A percentile compares a stretch with the other conserved stretches of the same genome.
Evolutionary conservation across 2,329 filamentous ascomycete genomes (phyloP).

Genomic region (Ophioceras dolichostomum): DNA sequence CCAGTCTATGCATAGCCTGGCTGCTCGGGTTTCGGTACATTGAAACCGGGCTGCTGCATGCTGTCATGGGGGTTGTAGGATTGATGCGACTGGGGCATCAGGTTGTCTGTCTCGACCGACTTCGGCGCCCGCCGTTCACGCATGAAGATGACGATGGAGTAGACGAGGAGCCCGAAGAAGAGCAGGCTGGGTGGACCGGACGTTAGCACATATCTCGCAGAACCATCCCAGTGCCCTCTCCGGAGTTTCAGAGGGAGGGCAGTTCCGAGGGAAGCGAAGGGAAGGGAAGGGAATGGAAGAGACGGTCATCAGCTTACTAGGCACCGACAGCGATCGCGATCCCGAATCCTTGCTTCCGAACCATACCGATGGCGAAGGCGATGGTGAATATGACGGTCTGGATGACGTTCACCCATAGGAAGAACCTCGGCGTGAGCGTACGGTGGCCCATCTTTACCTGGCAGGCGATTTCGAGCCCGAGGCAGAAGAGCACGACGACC

Average conservation of each 20-base stretch:
- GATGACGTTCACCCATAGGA: constrained; percentile 16
- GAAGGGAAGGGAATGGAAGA: background rate
- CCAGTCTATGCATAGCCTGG: too few relatives aligned
- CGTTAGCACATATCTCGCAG: background rate
- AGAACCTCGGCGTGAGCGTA: constrained; percentile 18
- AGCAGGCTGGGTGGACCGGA: constrained; percentile 11
- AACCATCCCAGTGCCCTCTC: background rate
- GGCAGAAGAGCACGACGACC: constrained; percentile 13
- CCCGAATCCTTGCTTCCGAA: constrained; percentile 5
- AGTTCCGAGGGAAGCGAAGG: background rate
- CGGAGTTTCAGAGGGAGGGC: too few relatives aligned
- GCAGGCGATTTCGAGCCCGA: constrained; percentile 17
- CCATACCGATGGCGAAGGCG: constrained; percentile 14
- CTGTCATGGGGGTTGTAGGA: too few relatives aligned
- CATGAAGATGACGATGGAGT: constrained; percentile 16
- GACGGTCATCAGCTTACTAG: constrained; percentile 11
- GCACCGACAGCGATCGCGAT: constrained; percentile 8
- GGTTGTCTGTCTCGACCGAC: too few relatives aligned
- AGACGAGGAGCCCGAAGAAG: constrained; percentile 20
- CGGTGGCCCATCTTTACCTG: constrained; percentile 18
- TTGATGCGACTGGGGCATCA: too few relatives aligned
- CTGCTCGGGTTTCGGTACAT: too few relatives aligned
- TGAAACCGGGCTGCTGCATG: too few relatives aligned
- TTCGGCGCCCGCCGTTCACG: too few relatives aligned
- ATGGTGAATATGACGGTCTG: constrained; percentile 15